phyloP scores from a whole-genome alignment of 2,329 filamentous ascomycete genomes.

The Arthrobotrys sphaeroides region DNA sequence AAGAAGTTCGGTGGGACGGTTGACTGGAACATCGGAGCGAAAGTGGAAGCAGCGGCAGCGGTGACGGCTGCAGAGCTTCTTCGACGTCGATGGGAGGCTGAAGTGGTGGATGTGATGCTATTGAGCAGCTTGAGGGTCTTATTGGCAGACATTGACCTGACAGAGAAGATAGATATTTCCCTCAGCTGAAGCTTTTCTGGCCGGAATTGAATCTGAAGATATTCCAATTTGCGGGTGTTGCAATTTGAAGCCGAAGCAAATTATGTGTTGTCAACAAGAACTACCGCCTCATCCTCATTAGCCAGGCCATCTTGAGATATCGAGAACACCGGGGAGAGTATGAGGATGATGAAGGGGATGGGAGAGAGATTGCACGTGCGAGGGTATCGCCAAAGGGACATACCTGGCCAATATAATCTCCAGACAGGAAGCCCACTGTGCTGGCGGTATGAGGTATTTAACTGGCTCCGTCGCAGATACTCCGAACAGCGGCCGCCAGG shows the following conservation, averaged over 20 bases:
- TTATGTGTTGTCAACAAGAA: conserved; percentile 47
- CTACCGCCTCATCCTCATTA: neutral
- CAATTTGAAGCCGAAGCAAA: conserved; percentile 40
- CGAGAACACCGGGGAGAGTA: neutral
- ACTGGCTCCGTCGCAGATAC: conserved; percentile 38
- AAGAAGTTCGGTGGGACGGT: conserved; percentile 32
- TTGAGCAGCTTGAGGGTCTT: conserved; percentile 53
- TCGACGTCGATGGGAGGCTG: conserved; percentile 40
- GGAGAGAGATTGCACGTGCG: too few species aligned
- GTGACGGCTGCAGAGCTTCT: conserved; percentile 36
- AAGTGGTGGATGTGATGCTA: conserved; percentile 46
- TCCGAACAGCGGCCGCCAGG: conserved; percentile 41
- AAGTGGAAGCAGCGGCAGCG: conserved; percentile 25
- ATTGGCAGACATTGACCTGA: conserved; percentile 27
- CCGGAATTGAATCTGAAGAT: neutral
- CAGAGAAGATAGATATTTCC: conserved; percentile 26
- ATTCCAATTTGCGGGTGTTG: conserved; percentile 19
- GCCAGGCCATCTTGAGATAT: too few species aligned
- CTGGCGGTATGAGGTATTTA: conserved; percentile 53
- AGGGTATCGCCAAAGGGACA: too few species aligned
- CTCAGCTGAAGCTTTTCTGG: neutral
- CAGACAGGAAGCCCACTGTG: too few species aligned
- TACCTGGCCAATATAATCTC: too few species aligned
- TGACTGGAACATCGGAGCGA: conserved; percentile 39
- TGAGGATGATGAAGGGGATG: neutral